Percentiles rank a stretch among this genome's conserved stretches.
These are phyloP conservation scores for Hemileccinum rubropunctum DNA, from an alignment of 768 basidiomycete genomes.

Conservation along the genomic window DNA sequence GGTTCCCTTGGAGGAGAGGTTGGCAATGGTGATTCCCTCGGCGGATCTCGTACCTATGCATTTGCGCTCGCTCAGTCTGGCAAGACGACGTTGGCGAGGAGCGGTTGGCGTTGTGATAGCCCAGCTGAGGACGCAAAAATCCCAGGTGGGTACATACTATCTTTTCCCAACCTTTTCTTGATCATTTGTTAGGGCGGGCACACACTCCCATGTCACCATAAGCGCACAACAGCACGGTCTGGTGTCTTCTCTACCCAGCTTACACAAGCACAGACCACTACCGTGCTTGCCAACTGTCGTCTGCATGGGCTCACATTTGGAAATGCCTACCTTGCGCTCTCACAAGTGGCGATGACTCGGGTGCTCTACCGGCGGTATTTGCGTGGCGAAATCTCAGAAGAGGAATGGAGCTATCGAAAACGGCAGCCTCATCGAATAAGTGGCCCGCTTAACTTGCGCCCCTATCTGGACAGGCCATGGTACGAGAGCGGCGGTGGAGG, in stretches of 20 bases:
- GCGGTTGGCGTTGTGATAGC: slow-evolving; percentile 42
- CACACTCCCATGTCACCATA: slow-evolving; percentile 46
- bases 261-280: slow-evolving; percentile 28
- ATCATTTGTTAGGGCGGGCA: slow-evolving; percentile 49
- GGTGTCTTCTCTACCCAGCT: slow-evolving; percentile 21
- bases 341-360: slow-evolving; percentile 52
- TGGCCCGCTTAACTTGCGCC: slow-evolving; percentile 53
- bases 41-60: slow-evolving; percentile 36
- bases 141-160: slow-evolving; percentile 29
- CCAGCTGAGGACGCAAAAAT: slow-evolving; percentile 30
- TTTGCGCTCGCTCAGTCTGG: slow-evolving; percentile 27
- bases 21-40: slow-evolving; percentile 40
- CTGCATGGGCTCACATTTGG: slow-evolving; percentile 48
- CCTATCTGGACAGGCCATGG: slow-evolving; percentile 49
- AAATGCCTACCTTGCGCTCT: slow-evolving; percentile 45
- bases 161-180: background rate
- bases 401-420: slow-evolving; percentile 52
- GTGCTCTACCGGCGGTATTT: slow-evolving; percentile 46
- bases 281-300: slow-evolving; percentile 40
- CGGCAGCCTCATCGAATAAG: slow-evolving; percentile 47
- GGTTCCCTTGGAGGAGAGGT: slow-evolving; percentile 34
- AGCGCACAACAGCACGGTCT: slow-evolving; percentile 35
- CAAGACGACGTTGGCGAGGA: slow-evolving; percentile 43
- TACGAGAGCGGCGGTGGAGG: slow-evolving; percentile 40
- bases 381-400: slow-evolving; percentile 46